Percentiles rank a stretch among this genome's conserved stretches.
These are phyloP conservation scores for Musa beccarii DNA, from an alignment of 176 grass and related monocot genomes.

Conservation along the genomic window DNA sequence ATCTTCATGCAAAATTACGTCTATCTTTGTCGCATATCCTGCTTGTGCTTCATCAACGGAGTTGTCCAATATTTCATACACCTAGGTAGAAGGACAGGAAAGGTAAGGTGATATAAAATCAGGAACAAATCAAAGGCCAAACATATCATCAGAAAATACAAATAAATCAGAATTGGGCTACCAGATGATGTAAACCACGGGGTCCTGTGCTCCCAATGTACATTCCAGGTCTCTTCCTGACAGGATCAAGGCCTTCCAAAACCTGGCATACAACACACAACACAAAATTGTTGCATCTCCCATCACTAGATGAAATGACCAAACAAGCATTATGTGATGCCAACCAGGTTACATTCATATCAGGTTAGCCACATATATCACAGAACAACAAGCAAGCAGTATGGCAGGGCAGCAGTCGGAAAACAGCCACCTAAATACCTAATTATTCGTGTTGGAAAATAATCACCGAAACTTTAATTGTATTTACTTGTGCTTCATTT, in stretches of 20 bases:
- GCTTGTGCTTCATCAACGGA: constrained; percentile 92
- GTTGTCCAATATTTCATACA: constrained; percentile 97
- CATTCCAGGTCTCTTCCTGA: constrained; percentile 96
- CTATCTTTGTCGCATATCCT: constrained; percentile 57
- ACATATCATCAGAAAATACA: constrained; percentile 12
- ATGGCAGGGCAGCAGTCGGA: neutral
- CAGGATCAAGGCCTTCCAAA: constrained; percentile 88
- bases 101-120: neutral
- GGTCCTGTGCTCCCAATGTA: constrained; percentile 98
- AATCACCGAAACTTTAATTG: neutral
- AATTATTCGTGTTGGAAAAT: neutral
- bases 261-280: constrained; percentile 45
- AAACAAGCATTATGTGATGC: neutral
- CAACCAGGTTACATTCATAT: neutral
- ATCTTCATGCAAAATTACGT: constrained; percentile 84
- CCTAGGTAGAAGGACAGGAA: constrained; percentile 27
- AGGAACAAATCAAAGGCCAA: constrained; percentile 1
- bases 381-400: neutral
- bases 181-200: constrained; percentile 93
- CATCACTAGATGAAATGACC: neutral
- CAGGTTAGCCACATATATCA: neutral
- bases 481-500: neutral
- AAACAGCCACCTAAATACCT: neutral
- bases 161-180: constrained; percentile 25
- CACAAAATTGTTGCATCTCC: neutral